A percentile compares a stretch with the other conserved stretches of the same genome.
phyloP scores from a whole-genome alignment of 2,329 filamentous ascomycete genomes.

The Fusarium redolens region DNA sequence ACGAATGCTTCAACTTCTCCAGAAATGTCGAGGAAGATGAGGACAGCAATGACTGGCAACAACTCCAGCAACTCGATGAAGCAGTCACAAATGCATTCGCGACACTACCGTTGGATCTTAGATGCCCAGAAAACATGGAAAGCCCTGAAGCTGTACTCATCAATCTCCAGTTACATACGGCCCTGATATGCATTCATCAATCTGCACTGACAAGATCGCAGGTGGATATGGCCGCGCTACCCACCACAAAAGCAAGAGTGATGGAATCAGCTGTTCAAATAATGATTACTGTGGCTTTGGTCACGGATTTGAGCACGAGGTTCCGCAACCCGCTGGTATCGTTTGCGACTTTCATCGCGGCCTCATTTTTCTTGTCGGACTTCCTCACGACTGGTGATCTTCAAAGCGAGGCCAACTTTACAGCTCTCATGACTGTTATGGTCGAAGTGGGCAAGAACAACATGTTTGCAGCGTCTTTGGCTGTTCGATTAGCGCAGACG shows the following conservation, averaged over 20 bases:
- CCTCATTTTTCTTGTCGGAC: conserved; percentile 21
- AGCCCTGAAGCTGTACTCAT: conserved; percentile 27
- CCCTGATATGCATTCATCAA: conserved; percentile 28
- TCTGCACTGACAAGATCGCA: conserved; percentile 15
- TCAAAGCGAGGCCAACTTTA: conserved; percentile 64
- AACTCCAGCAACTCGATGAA: conserved; percentile 18
- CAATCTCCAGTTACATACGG: conserved; percentile 30
- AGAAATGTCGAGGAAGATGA: conserved; percentile 21
- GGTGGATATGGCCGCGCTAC: conserved; percentile 9
- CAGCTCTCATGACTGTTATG: conserved; percentile 62
- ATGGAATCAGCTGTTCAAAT: conserved; percentile 30
- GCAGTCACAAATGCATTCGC: conserved; percentile 25
- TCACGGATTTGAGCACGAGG: conserved; percentile 9
- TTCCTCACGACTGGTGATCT: background rate
- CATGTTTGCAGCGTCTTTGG: conserved; percentile 58
- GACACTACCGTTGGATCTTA: conserved; percentile 10
- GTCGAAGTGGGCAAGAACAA: conserved; percentile 65
- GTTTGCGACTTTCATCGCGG: conserved; percentile 26
- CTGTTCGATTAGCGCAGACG: conserved; percentile 73
- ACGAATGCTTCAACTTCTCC: conserved; percentile 38
- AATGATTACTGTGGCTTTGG: conserved; percentile 27
- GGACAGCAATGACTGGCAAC: conserved; percentile 19
- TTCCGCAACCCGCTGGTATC: conserved; percentile 31
- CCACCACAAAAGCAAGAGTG: conserved; percentile 13
- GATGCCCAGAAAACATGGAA: conserved; percentile 32